Base-by-base conservation (phyloP, 1,139 yeast species). In the Zygosaccharomyces sapae region DNA sequence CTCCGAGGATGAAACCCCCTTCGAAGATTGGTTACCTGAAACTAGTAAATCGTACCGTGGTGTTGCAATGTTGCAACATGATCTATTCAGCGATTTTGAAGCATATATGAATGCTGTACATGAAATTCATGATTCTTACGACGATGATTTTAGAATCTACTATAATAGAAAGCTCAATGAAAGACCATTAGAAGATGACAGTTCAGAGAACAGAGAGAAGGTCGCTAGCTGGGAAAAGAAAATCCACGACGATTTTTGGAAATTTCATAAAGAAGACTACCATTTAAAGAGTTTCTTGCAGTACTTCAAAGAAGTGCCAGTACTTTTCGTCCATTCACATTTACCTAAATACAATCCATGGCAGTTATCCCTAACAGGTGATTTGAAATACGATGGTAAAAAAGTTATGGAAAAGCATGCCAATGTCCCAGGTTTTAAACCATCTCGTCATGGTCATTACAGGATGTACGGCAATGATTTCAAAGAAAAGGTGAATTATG, bases 61-160 rank as follows among this genome's bases (percentile, higher is more conserved):
- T 33, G 62, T 60, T 20, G 66, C 66, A 6, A 61, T 63, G 60
- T 48, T 62, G 20, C 68, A 63, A 49, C 63, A 61, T 43, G 66
- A 63, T 49, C 58, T 60, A 45, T 48, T 50, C n/a, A 54, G 56
- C 38, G 68, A 64, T 44, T 62, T 59, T 44, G 45, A 52, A 22
- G 48, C 54, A 27, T 55, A 57, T 45, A 38, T 46, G 24, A 38
- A 41, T 22, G 62, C 63, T n/a, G 38, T 45, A 20, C 43, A 43
- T 33, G 54, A 38, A 13, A 29, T 38, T 5, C 34, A 38, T 33
- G 25, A 22, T 7, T 6, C 25, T 22, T 22, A 22, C 7, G 25
- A 5, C 7, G 7, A 6, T 22, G 25, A 6, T 22, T 22, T 22
- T 6, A 22, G 7, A 22, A 6, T 6, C 7, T 22, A 22, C 25